A percentile compares a stretch with the other conserved stretches of the same genome.
Evolutionary conservation across 2,329 filamentous ascomycete genomes (phyloP).

Genomic region (Fusarium subglutinans): DNA sequence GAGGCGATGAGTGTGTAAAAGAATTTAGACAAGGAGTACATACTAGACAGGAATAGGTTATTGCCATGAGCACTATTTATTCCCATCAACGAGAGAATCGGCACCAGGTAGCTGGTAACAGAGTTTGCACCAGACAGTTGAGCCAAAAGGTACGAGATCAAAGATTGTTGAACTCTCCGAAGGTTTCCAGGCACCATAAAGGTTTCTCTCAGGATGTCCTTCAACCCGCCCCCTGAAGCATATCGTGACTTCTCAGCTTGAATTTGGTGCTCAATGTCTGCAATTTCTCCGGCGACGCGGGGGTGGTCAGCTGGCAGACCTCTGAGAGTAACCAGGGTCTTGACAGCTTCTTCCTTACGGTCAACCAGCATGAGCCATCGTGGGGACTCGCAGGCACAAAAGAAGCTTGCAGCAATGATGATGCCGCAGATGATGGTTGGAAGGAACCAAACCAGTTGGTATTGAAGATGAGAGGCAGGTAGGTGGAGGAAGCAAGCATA

Average conservation of each 20-base stretch:
- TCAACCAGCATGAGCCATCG: constrained; percentile 48
- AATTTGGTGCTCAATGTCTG: constrained; percentile 42
- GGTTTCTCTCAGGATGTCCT: constrained; percentile 47
- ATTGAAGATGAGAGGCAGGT: constrained; percentile 33
- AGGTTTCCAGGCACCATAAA: constrained; percentile 51
- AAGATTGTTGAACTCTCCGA: constrained; percentile 50
- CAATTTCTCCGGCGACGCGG: constrained; percentile 40
- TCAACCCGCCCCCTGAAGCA: constrained; percentile 12
- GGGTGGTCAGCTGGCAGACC: constrained; percentile 41
- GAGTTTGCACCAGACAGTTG: constrained; percentile 57
- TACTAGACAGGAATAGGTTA: constrained; percentile 52
- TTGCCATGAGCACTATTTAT: constrained; percentile 38
- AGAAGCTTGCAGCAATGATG: constrained; percentile 43
- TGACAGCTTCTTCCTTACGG: constrained; percentile 41
- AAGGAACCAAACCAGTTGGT: constrained; percentile 41
- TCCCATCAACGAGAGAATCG: constrained; percentile 50
- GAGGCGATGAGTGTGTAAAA: constrained; percentile 17
- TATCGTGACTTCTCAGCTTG: constrained; percentile 15
- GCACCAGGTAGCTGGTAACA: constrained; percentile 55
- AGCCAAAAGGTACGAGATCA: constrained; percentile 51
- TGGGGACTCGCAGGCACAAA: constrained; percentile 49
- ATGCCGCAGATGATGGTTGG: constrained; percentile 41
- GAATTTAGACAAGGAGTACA: constrained; percentile 57
- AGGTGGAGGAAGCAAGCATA: constrained; percentile 45
- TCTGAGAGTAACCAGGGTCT: constrained; percentile 34